Evolutionary conservation across 345 rosid genomes (phyloP).

Genomic region (Lumnitzera racemosa): DNA sequence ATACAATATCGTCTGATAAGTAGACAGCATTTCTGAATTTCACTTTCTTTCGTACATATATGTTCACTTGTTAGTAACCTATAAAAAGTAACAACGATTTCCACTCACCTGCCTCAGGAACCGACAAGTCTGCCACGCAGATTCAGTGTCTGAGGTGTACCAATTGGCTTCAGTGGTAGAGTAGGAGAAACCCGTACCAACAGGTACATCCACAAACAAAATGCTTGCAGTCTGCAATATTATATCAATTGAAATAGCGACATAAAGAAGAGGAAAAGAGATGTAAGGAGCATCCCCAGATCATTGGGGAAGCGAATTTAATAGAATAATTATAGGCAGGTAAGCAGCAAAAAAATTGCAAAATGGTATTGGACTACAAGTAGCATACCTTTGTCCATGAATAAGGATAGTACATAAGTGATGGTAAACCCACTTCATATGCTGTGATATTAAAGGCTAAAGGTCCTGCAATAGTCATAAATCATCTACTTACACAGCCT

Average conservation of each 20-base stretch:
- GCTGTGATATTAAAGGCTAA: not conserved
- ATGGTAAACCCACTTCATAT: too few relatives aligned
- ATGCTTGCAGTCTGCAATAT: conserved; percentile 23
- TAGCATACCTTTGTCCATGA: conserved; percentile 27
- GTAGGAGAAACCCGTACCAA: conserved; percentile 38
- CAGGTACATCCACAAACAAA: conserved; percentile 35
- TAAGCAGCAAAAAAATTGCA: too few relatives aligned
- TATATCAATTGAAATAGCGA: not conserved
- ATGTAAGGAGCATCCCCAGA: too few relatives aligned
- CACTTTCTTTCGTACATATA: not conserved
- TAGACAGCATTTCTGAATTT: not conserved
- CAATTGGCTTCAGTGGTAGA: conserved; percentile 14
- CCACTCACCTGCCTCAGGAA: conserved; percentile 26
- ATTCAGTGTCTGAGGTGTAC: conserved; percentile 15
- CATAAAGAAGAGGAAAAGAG: not conserved
- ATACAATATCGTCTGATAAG: not conserved
- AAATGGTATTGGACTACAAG: too few relatives aligned
- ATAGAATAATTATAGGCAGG: too few relatives aligned
- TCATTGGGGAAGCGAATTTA: too few relatives aligned
- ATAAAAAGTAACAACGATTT: not conserved
- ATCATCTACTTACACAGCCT: too few relatives aligned
- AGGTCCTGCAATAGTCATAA: not conserved
- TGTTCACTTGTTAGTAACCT: too few relatives aligned
- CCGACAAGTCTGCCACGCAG: conserved; percentile 15
- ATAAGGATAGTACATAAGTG: too few relatives aligned